Base-by-base conservation (phyloP, 768 basidiomycete genomes). In the Tephrocybe sp. region DNA sequence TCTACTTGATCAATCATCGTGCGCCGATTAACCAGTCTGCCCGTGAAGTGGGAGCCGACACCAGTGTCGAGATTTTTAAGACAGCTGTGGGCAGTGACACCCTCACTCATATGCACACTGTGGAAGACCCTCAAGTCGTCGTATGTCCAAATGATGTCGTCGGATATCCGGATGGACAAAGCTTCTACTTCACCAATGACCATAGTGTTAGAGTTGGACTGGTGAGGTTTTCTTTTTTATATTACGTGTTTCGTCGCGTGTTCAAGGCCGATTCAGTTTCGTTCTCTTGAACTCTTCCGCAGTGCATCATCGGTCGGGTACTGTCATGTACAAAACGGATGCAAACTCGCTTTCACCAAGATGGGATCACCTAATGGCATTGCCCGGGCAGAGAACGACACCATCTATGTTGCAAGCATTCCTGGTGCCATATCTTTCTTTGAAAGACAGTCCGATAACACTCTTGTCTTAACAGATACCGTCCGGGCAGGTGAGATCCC, bases 1-100 rank as follows among this genome's bases (percentile, higher is more conserved):
- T 88, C 13, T 88, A 86, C 57, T 68, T 85, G n/a, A 70, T 89
- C 54, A 89, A 89, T 60, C 86, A 89, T 61, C 79, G 83, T 24
- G 69, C 67, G 16, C 86, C 85, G 0, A 48, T 69, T 13, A 69
- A 64, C 11, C 56, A 62, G 11, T 60, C 69, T 19, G 64, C 78
- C 1, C 56, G 49, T 5, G 55, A 60, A 12, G 71, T 76, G 4
- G 88, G 88, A n/a, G 84, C 87, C 1, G 82, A 89, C 60, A 86
- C 86, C 1, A 77, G 72, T 45, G 67, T 91, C 19, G 88, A 91
- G 60, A 72, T 91, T 18, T 88, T 89, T 61, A 76, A 74, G 57
- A 83, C 80, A 1, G 64, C 53, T 0, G 53, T 76, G 1, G 77
- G 78, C 11, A 66, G 72, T 45, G 58, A 64, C 19, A 68, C 59